Conservation (phyloP, 2,329 filamentous ascomycete genomes). For the Penicillium sp. region DNA sequence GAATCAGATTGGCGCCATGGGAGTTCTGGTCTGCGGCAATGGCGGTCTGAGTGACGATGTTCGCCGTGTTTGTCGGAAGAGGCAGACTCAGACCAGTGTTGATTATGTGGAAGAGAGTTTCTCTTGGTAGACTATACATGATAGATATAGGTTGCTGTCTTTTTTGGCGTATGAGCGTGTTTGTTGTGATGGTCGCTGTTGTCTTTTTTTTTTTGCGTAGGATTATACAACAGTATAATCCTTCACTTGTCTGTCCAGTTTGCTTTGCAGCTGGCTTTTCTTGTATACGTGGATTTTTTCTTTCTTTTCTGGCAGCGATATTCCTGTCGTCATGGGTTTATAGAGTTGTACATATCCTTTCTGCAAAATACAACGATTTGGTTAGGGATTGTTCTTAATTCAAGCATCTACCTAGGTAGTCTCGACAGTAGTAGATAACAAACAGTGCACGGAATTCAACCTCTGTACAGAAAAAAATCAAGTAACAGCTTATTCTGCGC, state of each 20-base stretch:
- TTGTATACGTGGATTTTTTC: slow-evolving; percentile 1
- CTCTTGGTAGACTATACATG: slow-evolving; percentile 37
- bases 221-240: neutral
- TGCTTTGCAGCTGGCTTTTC: slow-evolving; percentile 6
- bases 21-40: slow-evolving; percentile 75
- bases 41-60: slow-evolving; percentile 75
- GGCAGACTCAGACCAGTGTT: slow-evolving; percentile 60
- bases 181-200: neutral
- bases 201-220: neutral
- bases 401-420: neutral
- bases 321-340: slow-evolving; percentile 1
- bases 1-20: slow-evolving; percentile 82
- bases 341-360: slow-evolving; percentile 14
- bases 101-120: slow-evolving; percentile 79
- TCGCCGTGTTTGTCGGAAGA: slow-evolving; percentile 62
- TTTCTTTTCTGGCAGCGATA: neutral
- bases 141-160: neutral
- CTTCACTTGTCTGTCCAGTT: neutral
- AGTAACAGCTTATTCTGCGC: slow-evolving; percentile 48
- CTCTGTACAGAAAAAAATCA: too few relatives aligned
- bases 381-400: neutral
- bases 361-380: slow-evolving; percentile 9
- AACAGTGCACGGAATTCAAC: neutral
- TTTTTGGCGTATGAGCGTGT: slow-evolving; percentile 1
- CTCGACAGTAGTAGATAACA: neutral